These are phyloP conservation scores for Trichoderma atroviride DNA, from an alignment of 2,329 filamentous ascomycete species.

Conservation along the genomic window DNA sequence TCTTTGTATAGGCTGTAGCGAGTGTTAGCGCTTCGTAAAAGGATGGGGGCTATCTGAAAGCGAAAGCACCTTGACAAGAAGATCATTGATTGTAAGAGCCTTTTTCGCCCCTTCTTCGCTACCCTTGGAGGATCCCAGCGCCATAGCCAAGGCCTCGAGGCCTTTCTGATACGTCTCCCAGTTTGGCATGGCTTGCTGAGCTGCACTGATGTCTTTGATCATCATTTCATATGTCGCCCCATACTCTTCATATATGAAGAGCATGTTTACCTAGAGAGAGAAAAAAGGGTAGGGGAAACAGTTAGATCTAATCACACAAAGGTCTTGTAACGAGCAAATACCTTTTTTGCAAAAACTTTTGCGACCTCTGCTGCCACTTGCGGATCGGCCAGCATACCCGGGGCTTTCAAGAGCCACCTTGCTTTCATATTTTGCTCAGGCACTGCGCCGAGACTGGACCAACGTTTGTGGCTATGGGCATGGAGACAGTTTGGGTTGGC, in stretches of 20 bases:
- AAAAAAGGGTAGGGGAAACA: background rate
- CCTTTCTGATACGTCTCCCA: slow-evolving; percentile 85
- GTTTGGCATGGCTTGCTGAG: slow-evolving; percentile 67
- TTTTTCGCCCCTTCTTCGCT: slow-evolving; percentile 67
- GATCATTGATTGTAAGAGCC: slow-evolving; percentile 78
- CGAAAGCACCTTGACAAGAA: slow-evolving; percentile 79
- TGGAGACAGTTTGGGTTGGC: background rate
- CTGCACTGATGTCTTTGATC: slow-evolving; percentile 72
- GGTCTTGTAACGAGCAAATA: slow-evolving; percentile 37
- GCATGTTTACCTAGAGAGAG: slow-evolving; percentile 68
- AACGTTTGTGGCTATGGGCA: slow-evolving; percentile 46
- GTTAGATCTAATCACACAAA: background rate
- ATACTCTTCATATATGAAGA: slow-evolving; percentile 90
- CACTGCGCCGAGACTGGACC: slow-evolving; percentile 52
- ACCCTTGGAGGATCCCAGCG: slow-evolving; percentile 70
- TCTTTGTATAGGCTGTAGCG: slow-evolving; percentile 78
- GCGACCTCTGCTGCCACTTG: slow-evolving; percentile 63
- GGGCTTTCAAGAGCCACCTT: slow-evolving; percentile 49
- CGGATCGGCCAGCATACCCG: slow-evolving; percentile 60
- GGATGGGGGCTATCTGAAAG: background rate
- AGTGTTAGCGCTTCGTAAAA: slow-evolving; percentile 10
- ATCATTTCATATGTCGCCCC: slow-evolving; percentile 87
- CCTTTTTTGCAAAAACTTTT: slow-evolving; percentile 62
- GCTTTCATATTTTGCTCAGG: slow-evolving; percentile 45
- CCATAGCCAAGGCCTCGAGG: slow-evolving; percentile 78